Evolutionary conservation across 2,329 filamentous ascomycete species (phyloP).

Genomic region (Aspergillus sp.): DNA sequence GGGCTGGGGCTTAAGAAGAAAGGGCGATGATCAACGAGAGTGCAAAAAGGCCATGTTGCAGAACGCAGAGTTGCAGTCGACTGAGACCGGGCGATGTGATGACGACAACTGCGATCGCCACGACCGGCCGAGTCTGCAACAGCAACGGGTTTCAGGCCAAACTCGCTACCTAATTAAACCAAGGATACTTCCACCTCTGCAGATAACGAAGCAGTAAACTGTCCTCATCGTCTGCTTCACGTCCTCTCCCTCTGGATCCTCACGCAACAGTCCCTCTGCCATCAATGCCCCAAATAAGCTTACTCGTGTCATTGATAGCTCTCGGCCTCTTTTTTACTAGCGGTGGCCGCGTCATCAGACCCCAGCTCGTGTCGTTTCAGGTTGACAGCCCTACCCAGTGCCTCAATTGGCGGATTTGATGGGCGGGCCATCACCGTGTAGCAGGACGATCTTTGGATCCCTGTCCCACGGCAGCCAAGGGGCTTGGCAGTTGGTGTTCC

Average conservation of each 20-base stretch:
- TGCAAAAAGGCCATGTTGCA: conserved; percentile 14
- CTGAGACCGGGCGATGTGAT: conserved; percentile 7
- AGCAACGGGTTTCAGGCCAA: neutral
- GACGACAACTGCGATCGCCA: conserved; percentile 4
- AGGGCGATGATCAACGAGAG: conserved; percentile 9
- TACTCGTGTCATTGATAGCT: neutral
- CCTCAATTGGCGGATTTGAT: neutral
- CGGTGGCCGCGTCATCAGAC: conserved; percentile 6
- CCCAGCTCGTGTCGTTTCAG: conserved; percentile 7
- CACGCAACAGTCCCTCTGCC: neutral
- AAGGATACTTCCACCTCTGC: too few species aligned
- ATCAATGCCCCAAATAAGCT: neutral
- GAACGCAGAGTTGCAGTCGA: neutral
- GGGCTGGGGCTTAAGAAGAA: neutral
- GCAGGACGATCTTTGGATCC: neutral
- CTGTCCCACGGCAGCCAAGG: neutral
- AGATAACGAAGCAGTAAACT: too few species aligned
- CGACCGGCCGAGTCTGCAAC: neutral
- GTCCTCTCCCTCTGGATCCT: neutral
- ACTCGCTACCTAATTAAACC: neutral
- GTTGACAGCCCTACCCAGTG: conserved; percentile 1
- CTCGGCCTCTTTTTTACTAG: neutral
- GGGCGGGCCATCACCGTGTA: neutral
- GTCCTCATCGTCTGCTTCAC: neutral
- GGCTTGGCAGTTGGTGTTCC: too few species aligned